Percentiles rank a stretch among this genome's conserved stretches.
Evolutionary conservation across 441 rosid species (phyloP).

Genomic region (Sinapis alba): DNA sequence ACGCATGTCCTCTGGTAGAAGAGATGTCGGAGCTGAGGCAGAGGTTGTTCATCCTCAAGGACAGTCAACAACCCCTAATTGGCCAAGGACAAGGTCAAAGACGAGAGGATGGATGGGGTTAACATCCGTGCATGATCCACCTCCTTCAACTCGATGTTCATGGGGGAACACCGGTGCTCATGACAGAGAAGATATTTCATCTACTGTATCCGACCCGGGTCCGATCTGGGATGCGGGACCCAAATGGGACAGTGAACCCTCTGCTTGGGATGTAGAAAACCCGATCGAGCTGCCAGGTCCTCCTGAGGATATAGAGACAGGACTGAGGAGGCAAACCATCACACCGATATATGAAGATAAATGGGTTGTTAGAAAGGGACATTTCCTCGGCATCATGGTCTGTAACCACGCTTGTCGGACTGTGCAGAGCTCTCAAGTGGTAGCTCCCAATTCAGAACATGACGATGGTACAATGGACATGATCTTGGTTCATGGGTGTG

Average conservation of each 20-base stretch:
- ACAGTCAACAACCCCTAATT: constrained; percentile 83
- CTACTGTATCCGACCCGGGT: constrained; percentile 95
- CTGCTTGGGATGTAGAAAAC: constrained; percentile 76
- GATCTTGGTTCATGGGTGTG: constrained; percentile 89
- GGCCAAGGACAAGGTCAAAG: constrained; percentile 97
- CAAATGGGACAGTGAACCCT: constrained; percentile 82
- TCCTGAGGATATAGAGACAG: constrained; percentile 68
- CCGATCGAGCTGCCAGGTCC: constrained; percentile 88
- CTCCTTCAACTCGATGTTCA: constrained; percentile 68
- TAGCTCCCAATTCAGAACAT: constrained; percentile 90
- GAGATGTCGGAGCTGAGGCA: constrained; percentile 65
- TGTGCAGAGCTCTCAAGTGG: constrained; percentile 95
- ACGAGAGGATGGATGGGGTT: constrained; percentile 88
- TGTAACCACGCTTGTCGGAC: constrained; percentile 97
- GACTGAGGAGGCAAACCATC: constrained; percentile 51
- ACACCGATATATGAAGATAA: constrained; percentile 66
- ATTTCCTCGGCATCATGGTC: constrained; percentile 83
- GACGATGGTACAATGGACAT: constrained; percentile 90
- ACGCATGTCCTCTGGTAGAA: constrained; percentile 81
- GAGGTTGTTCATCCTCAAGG: constrained; percentile 89
- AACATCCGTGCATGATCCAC: constrained; percentile 62
- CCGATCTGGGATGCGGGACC: constrained; percentile 99
- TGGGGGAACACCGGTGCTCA: constrained; percentile 78
- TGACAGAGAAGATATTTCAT: constrained; percentile 94
- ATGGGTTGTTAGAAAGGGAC: constrained; percentile 80